phyloP scores from a whole-genome alignment of 2,329 filamentous ascomycete species.

The Colletotrichum sidae region DNA sequence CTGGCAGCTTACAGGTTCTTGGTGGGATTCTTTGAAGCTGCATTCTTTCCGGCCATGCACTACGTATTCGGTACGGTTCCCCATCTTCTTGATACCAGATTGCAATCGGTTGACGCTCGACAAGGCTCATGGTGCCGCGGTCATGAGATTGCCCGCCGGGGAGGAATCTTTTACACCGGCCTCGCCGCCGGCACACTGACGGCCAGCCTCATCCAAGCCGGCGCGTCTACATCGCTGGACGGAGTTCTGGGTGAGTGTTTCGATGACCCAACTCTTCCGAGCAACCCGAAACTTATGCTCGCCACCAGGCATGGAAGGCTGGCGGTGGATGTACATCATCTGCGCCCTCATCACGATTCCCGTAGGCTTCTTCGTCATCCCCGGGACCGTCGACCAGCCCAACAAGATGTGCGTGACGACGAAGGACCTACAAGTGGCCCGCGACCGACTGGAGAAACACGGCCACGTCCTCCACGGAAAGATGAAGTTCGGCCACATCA shows the following conservation, averaged over 20 bases:
- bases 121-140: conserved; percentile 62
- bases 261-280: background rate
- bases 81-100: too few species aligned
- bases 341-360: conserved; percentile 66
- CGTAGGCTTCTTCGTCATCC: conserved; percentile 62
- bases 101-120: background rate
- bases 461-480: conserved; percentile 55
- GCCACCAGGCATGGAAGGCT: conserved; percentile 52
- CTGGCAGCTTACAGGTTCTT: conserved; percentile 45
- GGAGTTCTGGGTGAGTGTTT: conserved; percentile 49
- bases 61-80: conserved; percentile 50
- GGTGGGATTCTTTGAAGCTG: conserved; percentile 45
- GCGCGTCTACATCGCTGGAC: conserved; percentile 52
- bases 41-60: conserved; percentile 47
- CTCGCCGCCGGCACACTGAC: conserved; percentile 57
- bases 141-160: conserved; percentile 50
- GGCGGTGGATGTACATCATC: conserved; percentile 69
- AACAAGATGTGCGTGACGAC: conserved; percentile 56
- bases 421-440: conserved; percentile 39
- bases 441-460: conserved; percentile 48
- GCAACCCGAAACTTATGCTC: background rate
- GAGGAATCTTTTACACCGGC: conserved; percentile 56
- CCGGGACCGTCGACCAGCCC: conserved; percentile 60
- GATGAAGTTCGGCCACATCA: conserved; percentile 47
- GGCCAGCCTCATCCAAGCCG: conserved; percentile 61